Evolutionary conservation across 208 protist genomes (phyloP), one percentile per base, ranked within the genome.

Genomic region (Crithidia brevicula): DNA sequence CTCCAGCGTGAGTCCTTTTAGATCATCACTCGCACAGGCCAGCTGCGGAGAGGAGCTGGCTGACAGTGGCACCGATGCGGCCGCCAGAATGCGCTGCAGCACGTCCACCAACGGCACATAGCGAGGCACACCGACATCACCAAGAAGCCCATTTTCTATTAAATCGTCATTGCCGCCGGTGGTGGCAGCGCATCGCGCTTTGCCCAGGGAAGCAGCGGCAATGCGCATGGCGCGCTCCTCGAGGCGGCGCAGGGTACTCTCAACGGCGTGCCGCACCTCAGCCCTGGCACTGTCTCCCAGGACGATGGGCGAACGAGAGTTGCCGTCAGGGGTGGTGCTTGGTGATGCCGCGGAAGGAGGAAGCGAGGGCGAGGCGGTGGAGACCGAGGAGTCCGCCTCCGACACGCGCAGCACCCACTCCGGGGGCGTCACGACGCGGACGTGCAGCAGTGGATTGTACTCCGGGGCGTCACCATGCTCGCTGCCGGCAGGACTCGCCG

Each of bases 371-470:
- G 2, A 5, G 6, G 31, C 2, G 36, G n/a, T 40, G 16, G 3
- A 38, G 38, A 47, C 7, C n/a, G n/a, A n/a, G n/a, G n/a, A 28
- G 4, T 53, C 45, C 31, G 23, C 9, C 27, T 74, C 61, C 2
- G 34, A n/a, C 16, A 53, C 18, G 22, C 49, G 20, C 28, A 33
- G 49, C 36, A 74, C 42, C 67, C 46, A 52, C 27, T 46, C 58
- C 28, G 52, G 56, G 25, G 49, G 15, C 15, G 61, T 50, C 20
- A 49, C 51, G 10, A 31, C 51, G 42, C 65, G 50, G 34, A 79
- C 62, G 45, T 73, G 73, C 34, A 79, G 27, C 23, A 63, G 43
- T 8, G 56, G 46, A 16, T 67, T 63, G 72, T 72, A 72, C 52
- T 4, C 7, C 46, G 51, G 34, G 0, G 43, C 28, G 2, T 9